Percentiles rank a stretch among this genome's conserved stretches.
Evolutionary conservation across 2,329 filamentous ascomycete genomes (phyloP).

Genomic region (Colletotrichum noveboracense): DNA sequence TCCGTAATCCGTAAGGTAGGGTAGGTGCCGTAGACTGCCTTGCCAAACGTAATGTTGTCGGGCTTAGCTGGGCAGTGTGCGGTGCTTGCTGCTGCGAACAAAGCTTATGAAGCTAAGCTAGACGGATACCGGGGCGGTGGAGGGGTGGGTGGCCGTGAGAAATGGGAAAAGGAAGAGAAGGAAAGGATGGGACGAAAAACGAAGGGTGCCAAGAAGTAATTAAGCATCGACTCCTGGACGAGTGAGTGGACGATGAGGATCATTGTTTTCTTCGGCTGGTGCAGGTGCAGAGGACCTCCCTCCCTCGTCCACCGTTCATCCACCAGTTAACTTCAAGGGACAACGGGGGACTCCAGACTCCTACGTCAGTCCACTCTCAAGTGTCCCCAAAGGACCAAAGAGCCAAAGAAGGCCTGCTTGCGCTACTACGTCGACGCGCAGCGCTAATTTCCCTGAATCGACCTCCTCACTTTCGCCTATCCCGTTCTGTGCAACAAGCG

Average conservation of each 20-base stretch:
- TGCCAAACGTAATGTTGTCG: background rate
- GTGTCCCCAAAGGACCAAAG: background rate
- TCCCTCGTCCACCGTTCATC: background rate
- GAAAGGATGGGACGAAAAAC: background rate
- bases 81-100: background rate
- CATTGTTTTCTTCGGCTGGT: background rate
- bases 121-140: background rate
- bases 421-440: background rate
- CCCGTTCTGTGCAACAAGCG: background rate
- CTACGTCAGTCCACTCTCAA: background rate
- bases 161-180: background rate
- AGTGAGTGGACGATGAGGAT: background rate
- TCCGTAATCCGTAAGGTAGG: background rate
- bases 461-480: background rate
- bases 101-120: background rate
- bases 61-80: background rate
- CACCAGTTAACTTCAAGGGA: background rate
- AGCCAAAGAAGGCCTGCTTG: background rate
- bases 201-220: background rate
- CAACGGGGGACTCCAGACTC: background rate
- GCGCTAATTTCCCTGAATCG: conserved; percentile 18
- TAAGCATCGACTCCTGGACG: background rate
- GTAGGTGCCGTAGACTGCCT: background rate
- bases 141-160: background rate
- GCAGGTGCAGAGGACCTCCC: background rate